These are phyloP conservation scores for Cadophora gregata DNA, from an alignment of 2,329 filamentous ascomycete genomes.

Conservation along the genomic window DNA sequence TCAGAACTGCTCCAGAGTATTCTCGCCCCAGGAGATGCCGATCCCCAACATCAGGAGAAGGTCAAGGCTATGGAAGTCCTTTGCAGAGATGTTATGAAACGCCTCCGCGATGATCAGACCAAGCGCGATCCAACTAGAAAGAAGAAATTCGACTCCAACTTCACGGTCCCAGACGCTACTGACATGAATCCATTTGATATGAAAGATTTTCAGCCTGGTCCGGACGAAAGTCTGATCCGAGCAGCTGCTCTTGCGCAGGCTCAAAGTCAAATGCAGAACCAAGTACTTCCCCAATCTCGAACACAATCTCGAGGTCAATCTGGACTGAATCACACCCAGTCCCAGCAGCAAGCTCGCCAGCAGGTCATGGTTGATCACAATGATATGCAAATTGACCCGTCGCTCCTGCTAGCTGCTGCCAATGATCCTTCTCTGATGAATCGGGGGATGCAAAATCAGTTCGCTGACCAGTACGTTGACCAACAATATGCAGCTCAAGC, in stretches of 20 bases:
- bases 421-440: slow-evolving; percentile 44
- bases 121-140: slow-evolving; percentile 58
- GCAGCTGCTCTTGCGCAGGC: slow-evolving; percentile 42
- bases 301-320: slow-evolving; percentile 26
- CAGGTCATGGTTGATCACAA: slow-evolving; percentile 47
- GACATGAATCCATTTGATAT: slow-evolving; percentile 37
- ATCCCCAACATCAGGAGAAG: slow-evolving; percentile 60
- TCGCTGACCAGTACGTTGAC: slow-evolving; percentile 41
- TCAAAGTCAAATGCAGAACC: slow-evolving; percentile 40
- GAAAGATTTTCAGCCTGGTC: slow-evolving; percentile 37
- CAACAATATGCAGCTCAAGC: slow-evolving; percentile 47
- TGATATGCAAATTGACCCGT: slow-evolving; percentile 68
- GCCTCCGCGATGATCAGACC: slow-evolving; percentile 70
- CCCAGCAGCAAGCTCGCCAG: slow-evolving; percentile 35
- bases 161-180: slow-evolving; percentile 38
- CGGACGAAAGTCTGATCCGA: slow-evolving; percentile 39
- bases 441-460: slow-evolving; percentile 44
- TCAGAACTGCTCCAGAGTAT: slow-evolving; percentile 61
- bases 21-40: slow-evolving; percentile 56
- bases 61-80: slow-evolving; percentile 72
- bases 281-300: slow-evolving; percentile 26
- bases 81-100: slow-evolving; percentile 78
- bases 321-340: slow-evolving; percentile 27
- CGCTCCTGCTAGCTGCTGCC: slow-evolving; percentile 61
- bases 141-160: slow-evolving; percentile 48